Evolutionary conservation across 2,329 filamentous ascomycete genomes (phyloP).

Genomic region (Paecilomyces variotii): DNA sequence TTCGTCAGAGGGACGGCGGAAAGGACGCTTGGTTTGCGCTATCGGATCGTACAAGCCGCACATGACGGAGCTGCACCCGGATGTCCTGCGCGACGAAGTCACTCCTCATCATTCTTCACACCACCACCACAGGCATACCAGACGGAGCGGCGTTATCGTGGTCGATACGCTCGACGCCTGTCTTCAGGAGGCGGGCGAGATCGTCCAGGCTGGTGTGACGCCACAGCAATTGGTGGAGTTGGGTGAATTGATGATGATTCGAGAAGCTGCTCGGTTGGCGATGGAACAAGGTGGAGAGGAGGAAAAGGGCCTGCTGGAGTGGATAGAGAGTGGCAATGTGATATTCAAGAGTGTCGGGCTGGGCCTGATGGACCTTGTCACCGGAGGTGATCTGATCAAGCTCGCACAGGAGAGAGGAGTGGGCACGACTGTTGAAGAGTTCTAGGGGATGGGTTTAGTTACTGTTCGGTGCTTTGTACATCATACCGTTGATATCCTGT

Average conservation of each 20-base stretch:
- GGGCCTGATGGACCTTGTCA: conserved; percentile 60
- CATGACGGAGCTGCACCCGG: conserved; percentile 78
- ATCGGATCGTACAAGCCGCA: conserved; percentile 51
- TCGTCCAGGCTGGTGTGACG: conserved; percentile 67
- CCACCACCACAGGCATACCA: conserved; percentile 44
- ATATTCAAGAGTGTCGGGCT: conserved; percentile 64
- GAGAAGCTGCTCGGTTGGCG: conserved; percentile 39
- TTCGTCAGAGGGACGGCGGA: conserved; percentile 40
- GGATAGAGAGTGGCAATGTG: conserved; percentile 56
- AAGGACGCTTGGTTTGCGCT: conserved; percentile 36
- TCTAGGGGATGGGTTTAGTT: conserved; percentile 15
- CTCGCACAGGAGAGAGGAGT: conserved; percentile 49
- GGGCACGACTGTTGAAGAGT: conserved; percentile 42
- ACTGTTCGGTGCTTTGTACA: too few species aligned
- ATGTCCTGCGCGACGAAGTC: conserved; percentile 60
- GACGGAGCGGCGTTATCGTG: conserved; percentile 52
- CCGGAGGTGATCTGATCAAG: conserved; percentile 50
- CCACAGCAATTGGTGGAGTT: conserved; percentile 76
- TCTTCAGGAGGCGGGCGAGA: conserved; percentile 75
- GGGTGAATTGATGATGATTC: conserved; percentile 67
- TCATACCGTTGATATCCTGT: not conserved
- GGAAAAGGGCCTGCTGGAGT: conserved; percentile 44
- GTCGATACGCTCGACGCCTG: conserved; percentile 68
- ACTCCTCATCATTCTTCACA: conserved; percentile 33
- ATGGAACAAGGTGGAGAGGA: conserved; percentile 27